Evolutionary conservation across 192 early-diverging fungal genomes (phyloP), one percentile per base, ranked within the genome.

Genomic region (Fimicolochytrium jonesii): DNA sequence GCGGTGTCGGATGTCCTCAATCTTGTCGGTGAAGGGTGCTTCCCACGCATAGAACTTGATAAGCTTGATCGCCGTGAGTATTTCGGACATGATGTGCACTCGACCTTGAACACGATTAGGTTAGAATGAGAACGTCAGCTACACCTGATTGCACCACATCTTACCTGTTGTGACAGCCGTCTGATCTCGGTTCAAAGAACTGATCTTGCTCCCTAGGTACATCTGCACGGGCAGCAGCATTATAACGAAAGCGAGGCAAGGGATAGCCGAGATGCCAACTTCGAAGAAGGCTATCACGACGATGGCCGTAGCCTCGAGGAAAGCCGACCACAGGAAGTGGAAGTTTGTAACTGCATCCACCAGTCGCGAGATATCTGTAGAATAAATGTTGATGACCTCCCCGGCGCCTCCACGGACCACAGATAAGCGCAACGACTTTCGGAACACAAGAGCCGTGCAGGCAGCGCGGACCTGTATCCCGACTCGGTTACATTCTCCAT

Each of bases 11-110:
- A 89, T 79, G 9, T 67, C 66, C n/a, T 55, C 49, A 31, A 89
- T 77, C 33, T 83, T 81, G 18, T 82, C 72, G 39, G 64, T 54
- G 59, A 89, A 90, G n/a, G 79, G 79, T 25, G 31, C 18, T 48
- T 90, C 88, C 88, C 88, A 90, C 9, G 85, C 78, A 64, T 90
- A 89, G 54, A 88, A 84, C 61, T 90, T 90, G 60, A 90, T 85
- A 22, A 90, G 68, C 59, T 88, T 89, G 58, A 90, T 85, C 18
- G 86, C 86, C 3, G 86, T 88, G 43, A 89, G 64, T 33, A 86
- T 74, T 65, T 89, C 87, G 0, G 84, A 85, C 78, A 88, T 89
- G 42, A 89, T 66, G 59, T 86, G 86, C 26, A 89, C 84, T 31
- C 87, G 74, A 26, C 76, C 61, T 7, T 44, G 37, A 17, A 39